A percentile compares a stretch with the other conserved stretches of the same genome.
Conservation (phyloP, 768 basidiomycete genomes). For the Amanita fuliginea region DNA sequence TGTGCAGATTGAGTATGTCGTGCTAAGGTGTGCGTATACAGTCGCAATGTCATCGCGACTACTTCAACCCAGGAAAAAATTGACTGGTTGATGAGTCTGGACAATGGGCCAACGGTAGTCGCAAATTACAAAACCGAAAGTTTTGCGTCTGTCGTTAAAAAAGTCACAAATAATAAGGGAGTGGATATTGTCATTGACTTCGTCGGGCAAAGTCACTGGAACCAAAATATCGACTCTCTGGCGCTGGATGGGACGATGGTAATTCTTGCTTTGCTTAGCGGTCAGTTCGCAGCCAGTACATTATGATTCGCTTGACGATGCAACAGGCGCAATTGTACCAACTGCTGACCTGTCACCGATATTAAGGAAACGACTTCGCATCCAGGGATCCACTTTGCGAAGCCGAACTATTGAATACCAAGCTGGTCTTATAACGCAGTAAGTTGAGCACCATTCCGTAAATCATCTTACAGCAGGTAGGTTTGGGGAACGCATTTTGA, state of each 20-base stretch:
- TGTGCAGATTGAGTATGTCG: constrained; percentile 2
- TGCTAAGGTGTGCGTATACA: constrained; percentile 15
- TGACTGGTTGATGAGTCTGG: constrained; percentile 56
- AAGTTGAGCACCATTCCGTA: constrained; percentile 9
- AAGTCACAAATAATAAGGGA: constrained; percentile 56
- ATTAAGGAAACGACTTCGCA: constrained; percentile 74
- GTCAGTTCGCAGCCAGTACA: constrained; percentile 22
- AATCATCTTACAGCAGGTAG: constrained; percentile 16
- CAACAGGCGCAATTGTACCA: constrained; percentile 38
- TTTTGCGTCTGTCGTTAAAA: constrained; percentile 65
- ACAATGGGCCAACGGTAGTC: constrained; percentile 60
- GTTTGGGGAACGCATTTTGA: constrained; percentile 45
- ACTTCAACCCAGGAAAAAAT: constrained; percentile 81
- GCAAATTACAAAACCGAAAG: constrained; percentile 82
- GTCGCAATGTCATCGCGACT: constrained; percentile 69
- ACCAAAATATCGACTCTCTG: constrained; percentile 58
- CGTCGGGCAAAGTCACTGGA: constrained; percentile 66
- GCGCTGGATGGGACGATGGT: constrained; percentile 71
- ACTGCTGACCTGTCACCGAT: constrained; percentile 52
- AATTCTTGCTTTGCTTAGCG: constrained; percentile 53
- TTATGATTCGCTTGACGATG: background rate
- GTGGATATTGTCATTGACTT: constrained; percentile 83
- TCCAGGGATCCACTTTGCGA: constrained; percentile 83
- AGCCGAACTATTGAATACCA: constrained; percentile 71
- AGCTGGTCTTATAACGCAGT: constrained; percentile 54